Evolutionary conservation across 345 rosid species (phyloP), one percentile per base, ranked within the genome.

Genomic region (Rhodamnia argentea): DNA sequence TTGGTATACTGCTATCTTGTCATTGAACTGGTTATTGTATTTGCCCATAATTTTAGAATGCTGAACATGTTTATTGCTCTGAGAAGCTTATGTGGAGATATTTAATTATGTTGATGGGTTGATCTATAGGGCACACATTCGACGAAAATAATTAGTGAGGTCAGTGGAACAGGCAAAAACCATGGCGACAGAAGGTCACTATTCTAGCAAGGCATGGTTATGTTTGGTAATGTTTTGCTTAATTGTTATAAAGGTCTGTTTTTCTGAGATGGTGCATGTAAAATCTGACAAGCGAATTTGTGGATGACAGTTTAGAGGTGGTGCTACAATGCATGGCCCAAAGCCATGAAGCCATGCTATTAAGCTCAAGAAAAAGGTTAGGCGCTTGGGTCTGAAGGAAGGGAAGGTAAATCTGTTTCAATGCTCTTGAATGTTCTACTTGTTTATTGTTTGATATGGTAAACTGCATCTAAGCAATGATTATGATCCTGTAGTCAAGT

Each of bases 291-390:
- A 57, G 47, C 2, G 29, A 84, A 83, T 93, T 93, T 93, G 84
- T 86, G 62, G 23, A 56, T 88, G 87, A 90, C 94, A 96, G 98
- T 97, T 97, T 85, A 93, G 97, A 87, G 96, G 96, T 85, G 98
- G 99, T 89, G 93, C 93, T 88, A 86, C 84, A 9, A 95, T 95
- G 99, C 98, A 93, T 90, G 98, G 98, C 50, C 99, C 98, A 83
- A 96, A 92, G 92, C 98, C 98, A 40, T 90, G 96, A 87, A 96
- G 97, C 90, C 98, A 97, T 91, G 98, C n/a, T 47, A 86, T 97
- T 84, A 95, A 95, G 93, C 76, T 93, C 86, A 95, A 97, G 86
- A 97, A 97, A 92, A 93, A 95, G 88, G 96, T 96, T 88, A 93
- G 98, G 86, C 92, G 98, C 29, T 89, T 94, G 84, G 98, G 98